Percentiles rank a stretch among this genome's conserved stretches.
Evolutionary conservation across 2,329 filamentous ascomycete species (phyloP).

Genomic region (Fusarium kyushuense): DNA sequence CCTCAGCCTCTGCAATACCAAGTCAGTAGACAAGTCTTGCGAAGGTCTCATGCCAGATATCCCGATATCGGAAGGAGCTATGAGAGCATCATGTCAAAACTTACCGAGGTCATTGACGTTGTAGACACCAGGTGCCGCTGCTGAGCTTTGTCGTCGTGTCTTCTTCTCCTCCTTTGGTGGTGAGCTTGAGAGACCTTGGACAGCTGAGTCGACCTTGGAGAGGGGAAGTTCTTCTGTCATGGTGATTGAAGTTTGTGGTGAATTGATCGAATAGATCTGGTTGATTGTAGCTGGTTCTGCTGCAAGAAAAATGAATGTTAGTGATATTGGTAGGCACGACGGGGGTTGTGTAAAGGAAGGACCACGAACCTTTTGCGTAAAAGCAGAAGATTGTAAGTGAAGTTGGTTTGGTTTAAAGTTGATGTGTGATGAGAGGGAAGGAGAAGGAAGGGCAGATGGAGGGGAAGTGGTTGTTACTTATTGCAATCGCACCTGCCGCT

Average conservation of each 20-base stretch:
- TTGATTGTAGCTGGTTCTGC: conserved; percentile 35
- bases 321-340: conserved; percentile 13
- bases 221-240: conserved; percentile 74
- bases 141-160: conserved; percentile 80
- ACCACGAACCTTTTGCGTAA: conserved; percentile 41
- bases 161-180: conserved; percentile 68
- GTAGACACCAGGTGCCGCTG: conserved; percentile 70
- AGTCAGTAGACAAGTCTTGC: conserved; percentile 31
- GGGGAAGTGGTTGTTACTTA: conserved; percentile 54
- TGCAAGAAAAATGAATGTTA: conserved; percentile 23
- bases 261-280: conserved; percentile 43
- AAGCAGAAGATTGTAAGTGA: conserved; percentile 44
- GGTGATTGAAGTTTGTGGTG: conserved; percentile 26
- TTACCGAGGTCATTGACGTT: conserved; percentile 90
- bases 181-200: conserved; percentile 79
- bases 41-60: neutral
- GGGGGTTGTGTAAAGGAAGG: neutral
- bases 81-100: conserved; percentile 48
- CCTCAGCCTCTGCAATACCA: conserved; percentile 73
- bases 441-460: conserved; percentile 36
- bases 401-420: conserved; percentile 36
- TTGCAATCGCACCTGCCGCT: conserved; percentile 44
- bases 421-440: conserved; percentile 45
- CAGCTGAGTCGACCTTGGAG: conserved; percentile 91
- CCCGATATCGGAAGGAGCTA: conserved; percentile 28